phyloP scores from a whole-genome alignment of 495 filamentous ascomycete genomes.

The Lasiosphaeria hispida region DNA sequence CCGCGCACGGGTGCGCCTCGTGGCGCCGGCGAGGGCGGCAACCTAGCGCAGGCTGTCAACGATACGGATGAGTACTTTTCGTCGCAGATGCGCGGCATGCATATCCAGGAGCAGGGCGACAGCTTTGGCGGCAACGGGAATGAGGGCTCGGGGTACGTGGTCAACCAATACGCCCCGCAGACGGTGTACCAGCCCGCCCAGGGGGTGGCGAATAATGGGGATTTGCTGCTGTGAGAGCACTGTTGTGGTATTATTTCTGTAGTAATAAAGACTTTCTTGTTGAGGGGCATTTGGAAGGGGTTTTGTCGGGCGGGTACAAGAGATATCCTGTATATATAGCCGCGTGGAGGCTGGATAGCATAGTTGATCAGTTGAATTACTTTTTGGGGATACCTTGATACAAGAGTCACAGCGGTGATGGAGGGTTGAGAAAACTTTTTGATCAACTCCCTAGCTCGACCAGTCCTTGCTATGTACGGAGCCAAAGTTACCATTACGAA shows the following conservation, averaged over 20 bases:
- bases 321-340: neutral
- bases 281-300: no score
- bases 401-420: neutral
- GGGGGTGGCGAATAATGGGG: constrained; percentile 50
- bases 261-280: neutral
- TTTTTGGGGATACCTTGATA: neutral
- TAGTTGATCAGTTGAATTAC: neutral
- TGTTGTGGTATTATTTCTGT: neutral
- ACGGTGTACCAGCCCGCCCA: constrained; percentile 55
- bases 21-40: constrained; percentile 21
- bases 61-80: constrained; percentile 88
- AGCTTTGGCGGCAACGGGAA: constrained; percentile 47
- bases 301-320: neutral
- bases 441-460: no score
- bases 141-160: constrained; percentile 56
- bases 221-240: constrained; percentile 54
- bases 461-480: no score
- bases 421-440: no score
- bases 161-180: constrained; percentile 65
- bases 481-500: no score
- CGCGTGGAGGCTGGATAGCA: neutral
- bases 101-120: constrained; percentile 50
- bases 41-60: constrained; percentile 67
- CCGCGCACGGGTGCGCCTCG: constrained; percentile 19
- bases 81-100: constrained; percentile 68